Conservation (phyloP, 2,329 filamentous ascomycete genomes). For the Calonectria naviculata region DNA sequence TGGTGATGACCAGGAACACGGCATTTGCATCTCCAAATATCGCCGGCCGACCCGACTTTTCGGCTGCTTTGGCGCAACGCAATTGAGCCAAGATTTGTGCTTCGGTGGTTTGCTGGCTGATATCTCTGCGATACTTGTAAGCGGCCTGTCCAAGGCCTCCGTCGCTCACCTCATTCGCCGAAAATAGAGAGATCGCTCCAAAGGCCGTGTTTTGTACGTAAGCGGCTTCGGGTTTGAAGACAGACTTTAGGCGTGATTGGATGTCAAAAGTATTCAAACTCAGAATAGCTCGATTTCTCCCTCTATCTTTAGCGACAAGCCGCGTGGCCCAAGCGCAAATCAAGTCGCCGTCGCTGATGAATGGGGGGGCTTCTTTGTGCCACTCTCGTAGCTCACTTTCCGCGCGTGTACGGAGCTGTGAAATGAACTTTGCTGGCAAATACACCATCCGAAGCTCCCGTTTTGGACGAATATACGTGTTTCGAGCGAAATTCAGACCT, state of each 20-base stretch:
- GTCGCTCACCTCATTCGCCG: neutral
- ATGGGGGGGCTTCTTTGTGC: neutral
- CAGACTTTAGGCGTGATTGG: neutral
- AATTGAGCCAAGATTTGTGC: neutral
- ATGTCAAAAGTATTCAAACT: neutral
- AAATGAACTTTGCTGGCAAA: neutral
- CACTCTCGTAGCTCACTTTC: neutral
- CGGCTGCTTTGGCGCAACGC: neutral
- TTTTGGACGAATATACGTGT: neutral
- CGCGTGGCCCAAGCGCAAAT: conserved; percentile 1
- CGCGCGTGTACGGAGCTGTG: neutral
- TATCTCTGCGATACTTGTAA: neutral
- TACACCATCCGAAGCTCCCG: neutral
- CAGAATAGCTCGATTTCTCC: neutral
- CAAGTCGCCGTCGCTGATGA: conserved; percentile 4
- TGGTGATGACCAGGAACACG: neutral
- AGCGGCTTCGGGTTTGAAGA: neutral
- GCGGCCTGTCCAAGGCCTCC: neutral
- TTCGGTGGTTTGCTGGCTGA: neutral
- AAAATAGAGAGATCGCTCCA: neutral
- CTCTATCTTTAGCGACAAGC: neutral
- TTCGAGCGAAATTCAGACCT: neutral
- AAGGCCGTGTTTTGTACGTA: conserved; percentile 6
- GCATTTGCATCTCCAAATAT: neutral
- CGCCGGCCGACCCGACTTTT: neutral